Base-by-base conservation (phyloP, 2,329 filamentous ascomycete species). In the Laburnicola sp. region DNA sequence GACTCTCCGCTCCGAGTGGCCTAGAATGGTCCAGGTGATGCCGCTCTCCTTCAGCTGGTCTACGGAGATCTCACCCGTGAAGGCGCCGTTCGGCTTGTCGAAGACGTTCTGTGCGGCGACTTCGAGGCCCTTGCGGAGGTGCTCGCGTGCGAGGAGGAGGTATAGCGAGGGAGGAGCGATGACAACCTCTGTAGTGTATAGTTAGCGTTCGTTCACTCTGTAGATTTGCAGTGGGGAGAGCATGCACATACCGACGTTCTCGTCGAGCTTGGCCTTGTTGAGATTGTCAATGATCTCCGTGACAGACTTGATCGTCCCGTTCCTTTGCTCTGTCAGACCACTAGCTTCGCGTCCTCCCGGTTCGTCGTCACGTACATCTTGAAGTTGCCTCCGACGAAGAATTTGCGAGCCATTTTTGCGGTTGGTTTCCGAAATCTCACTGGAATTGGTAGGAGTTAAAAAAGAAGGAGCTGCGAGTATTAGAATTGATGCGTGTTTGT, bases 321-420 rank as follows among this genome's bases (percentile, higher is more conserved):
- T 99, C 92, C 92, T 97, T 69, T 51, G 57, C 45, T 34, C 28
- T 41, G 62, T 68, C 49, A 63, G 63, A 50, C 34, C 32, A 39
- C 41, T 56, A 58, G 32, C 35, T 23, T 21, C 27, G 41, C 30
- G 40, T 38, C 21, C 16, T 44, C 34, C 45, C 42, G 37, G 45
- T 36, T 60, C 64, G 66, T 61, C 22, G 50, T 53, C 34, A 63
- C 67, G 22, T 80, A 96, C 92, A 97, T 97, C 85, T 99, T 97
- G 82, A 97, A 97, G 87, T 99, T 99, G 74, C 92, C 92, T 77
- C 92, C 92, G 76, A 96, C 89, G 77, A 96, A 96, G 83, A 96
- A 96, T 82, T 91, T 88, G 82, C 91, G 91, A 84, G 87, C 83
- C 91, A 96, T 96, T 70, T 72, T 90, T 83, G 78, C 73, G 57